phyloP scores from a whole-genome alignment of 2,329 filamentous ascomycete species.

The Plenodomus biglobosus region DNA sequence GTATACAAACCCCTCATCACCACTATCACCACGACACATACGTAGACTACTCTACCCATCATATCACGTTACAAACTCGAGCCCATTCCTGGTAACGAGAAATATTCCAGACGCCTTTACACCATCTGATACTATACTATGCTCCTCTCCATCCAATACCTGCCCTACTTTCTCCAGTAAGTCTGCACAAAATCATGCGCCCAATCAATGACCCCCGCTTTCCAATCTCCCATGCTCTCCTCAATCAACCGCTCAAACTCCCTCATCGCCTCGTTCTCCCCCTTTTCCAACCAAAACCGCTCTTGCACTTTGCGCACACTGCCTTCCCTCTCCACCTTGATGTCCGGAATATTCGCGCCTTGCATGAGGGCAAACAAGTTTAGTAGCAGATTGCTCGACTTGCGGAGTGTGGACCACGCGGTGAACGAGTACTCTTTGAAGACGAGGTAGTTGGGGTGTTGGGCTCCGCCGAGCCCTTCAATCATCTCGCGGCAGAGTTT shows the following conservation, averaged over 20 bases:
- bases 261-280: conserved; percentile 86
- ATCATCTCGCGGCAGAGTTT: conserved; percentile 98
- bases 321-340: conserved; percentile 88
- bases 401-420: conserved; percentile 86
- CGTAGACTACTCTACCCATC: no score
- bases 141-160: no score
- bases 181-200: conserved; percentile 87
- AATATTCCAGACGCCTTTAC: no score
- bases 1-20: no score
- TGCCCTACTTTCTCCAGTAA: conserved; percentile 70
- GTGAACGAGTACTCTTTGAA: conserved; percentile 98
- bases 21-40: no score
- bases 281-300: conserved; percentile 86
- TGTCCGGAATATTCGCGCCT: conserved; percentile 95
- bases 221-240: conserved; percentile 78
- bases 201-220: conserved; percentile 91
- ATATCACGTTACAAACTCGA: no score
- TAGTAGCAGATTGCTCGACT: conserved; percentile 85
- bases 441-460: conserved; percentile 76
- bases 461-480: conserved; percentile 90
- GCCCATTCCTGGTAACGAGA: no score
- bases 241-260: conserved; percentile 89
- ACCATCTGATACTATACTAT: no score
- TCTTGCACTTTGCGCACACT: conserved; percentile 94
- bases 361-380: conserved; percentile 98